phyloP scores from a whole-genome alignment of 108 stramenopile species.

The Nitzschia palea region DNA sequence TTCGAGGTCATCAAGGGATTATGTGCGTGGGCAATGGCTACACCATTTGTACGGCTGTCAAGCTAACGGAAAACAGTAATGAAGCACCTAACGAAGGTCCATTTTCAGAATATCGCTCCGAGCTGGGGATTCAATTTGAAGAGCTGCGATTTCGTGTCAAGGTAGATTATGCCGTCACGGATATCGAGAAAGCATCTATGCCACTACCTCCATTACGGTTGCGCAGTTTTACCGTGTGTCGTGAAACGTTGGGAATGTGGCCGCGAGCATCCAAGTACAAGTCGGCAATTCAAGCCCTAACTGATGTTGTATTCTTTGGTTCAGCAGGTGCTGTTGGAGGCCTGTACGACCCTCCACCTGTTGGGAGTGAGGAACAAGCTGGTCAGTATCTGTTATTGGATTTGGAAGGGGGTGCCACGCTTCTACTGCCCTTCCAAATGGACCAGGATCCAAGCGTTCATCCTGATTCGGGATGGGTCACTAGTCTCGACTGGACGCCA shows the following conservation, averaged over 20 bases:
- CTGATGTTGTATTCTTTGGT: slow-evolving; percentile 61
- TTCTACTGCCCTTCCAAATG: slow-evolving; percentile 69
- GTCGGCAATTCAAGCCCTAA: slow-evolving; percentile 28
- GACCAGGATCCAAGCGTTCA: slow-evolving; percentile 60
- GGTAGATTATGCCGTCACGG: slow-evolving; percentile 62
- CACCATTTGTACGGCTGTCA: slow-evolving; percentile 62
- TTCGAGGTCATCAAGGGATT: slow-evolving; percentile 82
- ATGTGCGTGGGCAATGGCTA: slow-evolving; percentile 89
- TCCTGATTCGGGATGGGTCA: slow-evolving; percentile 66
- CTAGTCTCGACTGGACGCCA: slow-evolving; percentile 86
- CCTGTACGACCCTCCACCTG: slow-evolving; percentile 86
- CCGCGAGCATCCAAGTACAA: slow-evolving; percentile 40
- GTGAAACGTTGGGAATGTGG: slow-evolving; percentile 76
- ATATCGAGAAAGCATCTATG: slow-evolving; percentile 25
- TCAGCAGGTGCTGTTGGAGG: slow-evolving; percentile 79
- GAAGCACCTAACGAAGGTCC: slow-evolving; percentile 60
- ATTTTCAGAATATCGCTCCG: slow-evolving; percentile 68
- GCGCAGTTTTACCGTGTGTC: slow-evolving; percentile 76
- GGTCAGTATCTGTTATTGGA: slow-evolving; percentile 71
- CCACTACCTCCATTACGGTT: slow-evolving; percentile 62
- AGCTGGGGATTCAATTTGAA: slow-evolving; percentile 68
- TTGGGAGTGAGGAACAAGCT: slow-evolving; percentile 66
- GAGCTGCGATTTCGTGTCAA: slow-evolving; percentile 80
- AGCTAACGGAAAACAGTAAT: slow-evolving; percentile 27
- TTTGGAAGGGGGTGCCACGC: slow-evolving; percentile 82